These are phyloP conservation scores for Arthrinium puccinioides DNA, from an alignment of 2,329 filamentous ascomycete species.

Conservation along the genomic window DNA sequence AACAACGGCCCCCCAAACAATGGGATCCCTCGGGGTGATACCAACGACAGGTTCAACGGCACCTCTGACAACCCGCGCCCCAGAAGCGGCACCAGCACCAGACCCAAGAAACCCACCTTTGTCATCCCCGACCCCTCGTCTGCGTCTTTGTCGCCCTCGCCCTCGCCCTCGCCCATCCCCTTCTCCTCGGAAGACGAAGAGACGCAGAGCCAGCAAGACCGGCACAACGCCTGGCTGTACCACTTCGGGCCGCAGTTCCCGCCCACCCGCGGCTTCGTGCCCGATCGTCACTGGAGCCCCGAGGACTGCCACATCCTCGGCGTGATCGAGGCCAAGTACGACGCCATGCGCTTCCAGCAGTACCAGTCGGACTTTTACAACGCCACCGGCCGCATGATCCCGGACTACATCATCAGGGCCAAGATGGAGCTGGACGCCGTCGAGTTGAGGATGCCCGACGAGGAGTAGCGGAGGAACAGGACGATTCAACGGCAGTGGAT, in stretches of 20 bases:
- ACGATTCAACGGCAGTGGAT: background rate
- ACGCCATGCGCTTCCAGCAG: constrained; percentile 15
- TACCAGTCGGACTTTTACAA: constrained; percentile 21
- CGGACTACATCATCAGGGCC: constrained; percentile 11
- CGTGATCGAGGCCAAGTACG: constrained; percentile 17
- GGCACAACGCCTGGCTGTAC: constrained; percentile 2
- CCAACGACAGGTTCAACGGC: no score
- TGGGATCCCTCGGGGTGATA: no score
- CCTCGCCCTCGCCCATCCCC: background rate
- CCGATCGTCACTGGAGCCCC: constrained; percentile 15
- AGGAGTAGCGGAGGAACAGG: background rate
- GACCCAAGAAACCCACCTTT: no score
- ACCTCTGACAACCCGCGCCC: no score
- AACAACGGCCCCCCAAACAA: no score
- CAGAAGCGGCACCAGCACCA: no score
- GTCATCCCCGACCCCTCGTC: background rate
- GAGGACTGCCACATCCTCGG: constrained; percentile 17
- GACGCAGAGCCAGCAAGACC: background rate
- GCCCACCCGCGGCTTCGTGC: constrained; percentile 7
- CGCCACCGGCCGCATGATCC: constrained; percentile 17
- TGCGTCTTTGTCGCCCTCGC: background rate
- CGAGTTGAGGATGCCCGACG: background rate
- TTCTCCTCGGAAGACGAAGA: background rate
- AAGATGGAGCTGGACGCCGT: constrained; percentile 13
- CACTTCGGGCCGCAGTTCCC: constrained; percentile 10